Conservation (phyloP, 2,329 filamentous ascomycete genomes). For the Knufia petricola region DNA sequence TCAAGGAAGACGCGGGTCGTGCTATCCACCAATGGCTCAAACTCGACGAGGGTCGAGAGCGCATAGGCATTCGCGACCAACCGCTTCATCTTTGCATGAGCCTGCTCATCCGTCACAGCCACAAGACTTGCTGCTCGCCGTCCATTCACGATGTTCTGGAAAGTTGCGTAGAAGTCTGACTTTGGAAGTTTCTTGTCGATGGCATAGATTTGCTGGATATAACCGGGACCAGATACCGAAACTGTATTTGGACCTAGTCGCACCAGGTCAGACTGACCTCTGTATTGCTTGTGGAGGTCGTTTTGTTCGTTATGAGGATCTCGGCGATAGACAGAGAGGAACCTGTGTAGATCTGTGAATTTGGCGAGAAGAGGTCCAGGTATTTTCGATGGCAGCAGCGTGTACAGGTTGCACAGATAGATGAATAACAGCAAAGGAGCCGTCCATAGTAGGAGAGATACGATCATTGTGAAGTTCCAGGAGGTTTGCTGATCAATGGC, state of each 20-base stretch:
- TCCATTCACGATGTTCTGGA: slow-evolving; percentile 25
- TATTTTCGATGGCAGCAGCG: slow-evolving; percentile 9
- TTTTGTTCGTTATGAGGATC: slow-evolving; percentile 22
- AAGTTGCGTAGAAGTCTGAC: slow-evolving; percentile 25
- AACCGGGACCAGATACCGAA: slow-evolving; percentile 19
- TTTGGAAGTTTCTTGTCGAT: slow-evolving; percentile 20
- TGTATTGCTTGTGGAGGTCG: slow-evolving; percentile 22
- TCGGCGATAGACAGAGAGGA: slow-evolving; percentile 22
- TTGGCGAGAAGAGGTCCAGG: slow-evolving; percentile 25
- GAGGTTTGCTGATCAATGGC: too few species aligned
- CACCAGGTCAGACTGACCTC: slow-evolving; percentile 21
- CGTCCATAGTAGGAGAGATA: slow-evolving; percentile 3
- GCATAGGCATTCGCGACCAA: slow-evolving; percentile 33
- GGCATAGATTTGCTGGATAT: slow-evolving; percentile 21
- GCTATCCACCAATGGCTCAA: slow-evolving; percentile 31
- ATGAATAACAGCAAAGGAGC: not conserved
- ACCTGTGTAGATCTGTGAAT: slow-evolving; percentile 24
- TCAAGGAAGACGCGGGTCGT: slow-evolving; percentile 25
- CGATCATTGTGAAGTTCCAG: not conserved
- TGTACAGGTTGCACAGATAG: slow-evolving; percentile 6
- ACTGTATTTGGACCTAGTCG: slow-evolving; percentile 27
- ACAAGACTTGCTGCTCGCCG: slow-evolving; percentile 28
- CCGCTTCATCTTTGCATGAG: slow-evolving; percentile 34
- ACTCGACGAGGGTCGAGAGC: slow-evolving; percentile 33
- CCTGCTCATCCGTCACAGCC: slow-evolving; percentile 31